A percentile compares a stretch with the other conserved stretches of the same genome.
Conservation (phyloP, 441 rosid genomes). For the Mallotus japonicus region DNA sequence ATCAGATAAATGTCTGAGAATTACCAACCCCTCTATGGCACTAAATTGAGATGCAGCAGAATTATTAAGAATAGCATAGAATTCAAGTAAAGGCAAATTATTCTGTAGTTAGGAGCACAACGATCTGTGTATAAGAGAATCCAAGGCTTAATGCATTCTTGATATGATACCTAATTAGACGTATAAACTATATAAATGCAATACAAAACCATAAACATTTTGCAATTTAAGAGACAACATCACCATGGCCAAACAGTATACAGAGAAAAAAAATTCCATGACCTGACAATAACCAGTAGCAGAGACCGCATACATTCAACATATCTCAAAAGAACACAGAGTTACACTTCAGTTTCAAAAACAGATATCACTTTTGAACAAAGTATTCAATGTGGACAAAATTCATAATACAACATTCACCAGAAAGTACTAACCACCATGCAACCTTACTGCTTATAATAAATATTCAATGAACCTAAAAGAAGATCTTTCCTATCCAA, state of each 20-base stretch:
- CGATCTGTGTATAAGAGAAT: background rate
- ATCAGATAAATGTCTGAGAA: background rate
- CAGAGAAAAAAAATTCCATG: background rate
- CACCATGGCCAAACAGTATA: background rate
- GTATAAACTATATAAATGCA: background rate
- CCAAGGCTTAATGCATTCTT: background rate
- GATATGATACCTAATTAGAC: background rate
- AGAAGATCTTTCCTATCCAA: no score
- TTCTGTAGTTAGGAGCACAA: background rate
- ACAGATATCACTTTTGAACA: background rate
- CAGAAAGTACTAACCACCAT: slow-evolving; percentile 9
- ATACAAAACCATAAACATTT: background rate
- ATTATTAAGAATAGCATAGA: background rate
- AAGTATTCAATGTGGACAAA: background rate
- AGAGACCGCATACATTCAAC: background rate
- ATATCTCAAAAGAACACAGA: background rate
- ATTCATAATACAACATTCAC: background rate
- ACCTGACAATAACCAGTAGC: background rate
- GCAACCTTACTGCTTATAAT: background rate
- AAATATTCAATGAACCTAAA: background rate
- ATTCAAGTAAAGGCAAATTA: no score
- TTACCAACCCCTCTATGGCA: background rate
- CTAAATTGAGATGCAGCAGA: background rate
- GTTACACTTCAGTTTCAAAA: slow-evolving; percentile 1
- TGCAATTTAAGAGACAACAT: background rate